phyloP scores from a whole-genome alignment of 2,329 filamentous ascomycete genomes.

The Trichoderma afroharzianum region DNA sequence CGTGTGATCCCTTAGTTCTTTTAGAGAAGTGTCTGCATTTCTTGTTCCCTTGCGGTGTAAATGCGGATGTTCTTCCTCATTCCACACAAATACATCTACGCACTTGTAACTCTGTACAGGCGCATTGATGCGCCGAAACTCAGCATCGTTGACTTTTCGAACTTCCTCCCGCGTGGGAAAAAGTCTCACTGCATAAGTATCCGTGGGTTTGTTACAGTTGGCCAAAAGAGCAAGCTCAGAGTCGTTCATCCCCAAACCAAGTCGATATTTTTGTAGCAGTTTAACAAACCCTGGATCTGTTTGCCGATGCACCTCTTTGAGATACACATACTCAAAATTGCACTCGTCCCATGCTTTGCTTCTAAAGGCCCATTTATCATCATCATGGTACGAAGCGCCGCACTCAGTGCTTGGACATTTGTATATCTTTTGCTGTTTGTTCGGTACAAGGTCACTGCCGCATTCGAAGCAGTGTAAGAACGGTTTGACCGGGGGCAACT shows the following conservation, averaged over 20 bases:
- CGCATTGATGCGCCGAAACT: not conserved
- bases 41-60: not conserved
- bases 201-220: not conserved
- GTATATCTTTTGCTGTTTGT: constrained; percentile 15
- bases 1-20: constrained; percentile 11
- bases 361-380: constrained; percentile 59
- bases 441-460: constrained; percentile 4
- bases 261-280: not conserved
- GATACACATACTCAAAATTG: constrained; percentile 49
- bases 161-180: constrained; percentile 33
- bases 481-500: constrained; percentile 56
- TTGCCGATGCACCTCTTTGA: constrained; percentile 56
- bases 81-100: constrained; percentile 1
- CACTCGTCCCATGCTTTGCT: constrained; percentile 53
- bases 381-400: constrained; percentile 28
- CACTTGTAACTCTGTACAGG: not conserved
- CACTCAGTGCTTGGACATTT: not conserved
- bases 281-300: constrained; percentile 21
- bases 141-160: not conserved
- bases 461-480: constrained; percentile 35
- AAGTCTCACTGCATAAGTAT: not conserved
- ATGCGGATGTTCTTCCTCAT: not conserved
- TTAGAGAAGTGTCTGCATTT: constrained; percentile 14
- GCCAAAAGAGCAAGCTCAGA: not conserved
- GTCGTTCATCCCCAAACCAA: not conserved